A percentile compares a stretch with the other conserved stretches of the same genome.
Conservation (phyloP, 805 yeast genomes). For the Saturnispora sanitii region DNA sequence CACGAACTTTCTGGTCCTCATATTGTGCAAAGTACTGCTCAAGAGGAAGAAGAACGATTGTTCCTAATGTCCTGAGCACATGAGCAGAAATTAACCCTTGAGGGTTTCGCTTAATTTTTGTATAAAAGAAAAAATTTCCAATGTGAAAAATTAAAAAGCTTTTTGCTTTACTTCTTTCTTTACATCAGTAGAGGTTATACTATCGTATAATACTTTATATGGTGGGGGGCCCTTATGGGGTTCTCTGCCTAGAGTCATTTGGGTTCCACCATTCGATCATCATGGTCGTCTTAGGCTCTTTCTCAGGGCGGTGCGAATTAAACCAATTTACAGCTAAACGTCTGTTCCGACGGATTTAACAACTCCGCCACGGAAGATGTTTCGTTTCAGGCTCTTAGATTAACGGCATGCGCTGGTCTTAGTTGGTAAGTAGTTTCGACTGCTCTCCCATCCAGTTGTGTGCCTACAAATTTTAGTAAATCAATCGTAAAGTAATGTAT, state of each 20-base stretch:
- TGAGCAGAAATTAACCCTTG: background rate
- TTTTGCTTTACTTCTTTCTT: conserved; percentile 17
- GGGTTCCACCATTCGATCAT: conserved; percentile 34
- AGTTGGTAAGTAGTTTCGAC: conserved; percentile 18
- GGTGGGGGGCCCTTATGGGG: conserved; percentile 9
- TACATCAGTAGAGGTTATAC: conserved; percentile 79
- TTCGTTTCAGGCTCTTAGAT: conserved; percentile 76
- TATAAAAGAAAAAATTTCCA: background rate
- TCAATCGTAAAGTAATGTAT: too few relatives aligned
- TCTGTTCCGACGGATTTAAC: conserved; percentile 58
- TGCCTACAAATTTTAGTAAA: conserved; percentile 42
- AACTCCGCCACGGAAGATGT: conserved; percentile 60
- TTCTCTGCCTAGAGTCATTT: conserved; percentile 35
- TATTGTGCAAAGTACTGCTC: conserved; percentile 25
- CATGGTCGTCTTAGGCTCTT: conserved; percentile 26
- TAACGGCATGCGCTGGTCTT: conserved; percentile 30
- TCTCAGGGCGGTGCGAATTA: conserved; percentile 17
- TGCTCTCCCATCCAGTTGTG: conserved; percentile 37
- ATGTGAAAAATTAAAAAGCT: conserved; percentile 11
- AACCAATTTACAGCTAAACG: conserved; percentile 52
- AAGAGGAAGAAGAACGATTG: conserved; percentile 24
- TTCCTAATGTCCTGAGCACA: conserved; percentile 9
- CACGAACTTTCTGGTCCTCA: conserved; percentile 10
- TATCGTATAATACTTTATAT: conserved; percentile 41
- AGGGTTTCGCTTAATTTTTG: conserved; percentile 4